Evolutionary conservation across 2,329 filamentous ascomycete genomes (phyloP).

Genomic region (Colletotrichum sidae): DNA sequence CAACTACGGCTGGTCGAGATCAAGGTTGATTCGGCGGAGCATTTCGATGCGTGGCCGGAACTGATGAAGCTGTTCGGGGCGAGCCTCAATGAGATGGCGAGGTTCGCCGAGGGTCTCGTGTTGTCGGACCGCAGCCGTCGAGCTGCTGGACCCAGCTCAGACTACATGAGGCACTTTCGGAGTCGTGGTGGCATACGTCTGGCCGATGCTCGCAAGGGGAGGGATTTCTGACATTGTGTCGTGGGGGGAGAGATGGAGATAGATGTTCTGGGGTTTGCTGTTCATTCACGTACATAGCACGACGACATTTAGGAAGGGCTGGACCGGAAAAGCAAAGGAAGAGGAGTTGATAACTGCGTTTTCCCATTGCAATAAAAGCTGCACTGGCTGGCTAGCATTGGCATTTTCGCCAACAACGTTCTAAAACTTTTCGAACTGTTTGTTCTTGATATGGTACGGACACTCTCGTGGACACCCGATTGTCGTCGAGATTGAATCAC

Average conservation of each 20-base stretch:
- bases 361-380: no score
- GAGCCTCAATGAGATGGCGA: conserved; percentile 31
- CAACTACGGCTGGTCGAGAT: conserved; percentile 36
- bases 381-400: no score
- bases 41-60: conserved; percentile 36
- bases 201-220: conserved; percentile 25
- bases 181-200: conserved; percentile 33
- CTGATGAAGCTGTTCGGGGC: conserved; percentile 36
- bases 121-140: conserved; percentile 30
- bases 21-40: conserved; percentile 37
- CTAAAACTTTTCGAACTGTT: no score
- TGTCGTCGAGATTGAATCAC: no score
- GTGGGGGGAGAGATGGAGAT: background rate
- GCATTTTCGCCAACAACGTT: no score
- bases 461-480: no score
- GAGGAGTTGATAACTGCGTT: no score
- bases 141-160: conserved; percentile 30
- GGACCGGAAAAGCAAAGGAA: no score
- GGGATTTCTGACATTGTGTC: conserved; percentile 9
- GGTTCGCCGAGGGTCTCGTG: conserved; percentile 32
- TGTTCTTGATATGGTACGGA: no score
- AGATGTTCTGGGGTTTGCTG: background rate
- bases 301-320: no score
- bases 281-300: no score
- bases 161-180: conserved; percentile 34